phyloP scores from a whole-genome alignment of 441 rosid species.

The Croton laevigatus region DNA sequence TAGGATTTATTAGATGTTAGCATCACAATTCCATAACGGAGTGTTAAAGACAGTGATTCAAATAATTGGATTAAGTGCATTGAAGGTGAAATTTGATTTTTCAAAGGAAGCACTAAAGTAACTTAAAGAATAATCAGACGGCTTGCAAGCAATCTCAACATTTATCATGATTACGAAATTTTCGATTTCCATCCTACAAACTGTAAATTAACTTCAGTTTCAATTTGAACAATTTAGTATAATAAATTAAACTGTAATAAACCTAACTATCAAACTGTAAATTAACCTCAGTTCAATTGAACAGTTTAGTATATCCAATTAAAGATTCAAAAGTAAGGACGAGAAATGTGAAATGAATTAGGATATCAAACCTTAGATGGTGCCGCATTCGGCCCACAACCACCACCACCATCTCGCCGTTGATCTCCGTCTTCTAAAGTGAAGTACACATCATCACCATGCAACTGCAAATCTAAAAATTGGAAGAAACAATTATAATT shows the following conservation, averaged over 20 bases:
- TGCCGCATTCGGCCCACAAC: constrained; percentile 28
- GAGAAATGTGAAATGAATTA: not conserved
- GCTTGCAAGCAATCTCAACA: no score
- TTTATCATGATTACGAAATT: no score
- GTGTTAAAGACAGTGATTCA: no score
- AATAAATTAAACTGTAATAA: no score
- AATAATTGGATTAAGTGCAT: not conserved
- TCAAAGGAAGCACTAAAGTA: no score
- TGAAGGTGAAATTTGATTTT: not conserved
- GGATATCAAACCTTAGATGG: constrained; percentile 39
- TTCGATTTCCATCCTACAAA: not conserved
- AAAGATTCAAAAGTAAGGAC: no score
- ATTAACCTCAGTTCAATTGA: not conserved
- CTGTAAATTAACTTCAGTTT: no score
- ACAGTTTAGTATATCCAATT: not conserved
- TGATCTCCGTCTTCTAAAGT: constrained; percentile 61
- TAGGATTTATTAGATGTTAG: not conserved
- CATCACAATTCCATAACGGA: no score
- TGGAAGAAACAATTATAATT: not conserved
- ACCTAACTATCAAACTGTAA: not conserved
- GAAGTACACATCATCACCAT: constrained; percentile 80
- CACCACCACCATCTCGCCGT: constrained; percentile 45
- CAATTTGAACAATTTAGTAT: no score
- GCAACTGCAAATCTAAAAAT: constrained; percentile 64
- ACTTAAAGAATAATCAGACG: no score